phyloP scores from a whole-genome alignment of 768 basidiomycete species.

The Sarcodon aspratus region DNA sequence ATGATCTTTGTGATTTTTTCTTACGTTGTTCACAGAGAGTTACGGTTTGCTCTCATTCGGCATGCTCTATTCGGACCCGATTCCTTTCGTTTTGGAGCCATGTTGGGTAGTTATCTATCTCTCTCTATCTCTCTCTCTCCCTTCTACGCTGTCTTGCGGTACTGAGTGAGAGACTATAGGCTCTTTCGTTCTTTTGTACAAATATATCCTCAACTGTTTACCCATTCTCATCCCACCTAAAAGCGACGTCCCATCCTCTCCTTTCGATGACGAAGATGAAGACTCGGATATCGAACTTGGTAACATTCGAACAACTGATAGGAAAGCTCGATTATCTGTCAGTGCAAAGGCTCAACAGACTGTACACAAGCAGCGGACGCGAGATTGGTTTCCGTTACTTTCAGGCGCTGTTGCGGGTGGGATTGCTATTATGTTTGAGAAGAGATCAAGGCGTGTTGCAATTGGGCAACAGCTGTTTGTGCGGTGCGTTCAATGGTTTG shows the following conservation, averaged over 20 bases:
- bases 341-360: conserved; percentile 52
- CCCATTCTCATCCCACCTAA: conserved; percentile 43
- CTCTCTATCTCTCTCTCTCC: background rate
- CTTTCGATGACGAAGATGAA: conserved; percentile 9
- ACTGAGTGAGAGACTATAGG: conserved; percentile 26
- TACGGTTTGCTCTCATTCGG: conserved; percentile 54
- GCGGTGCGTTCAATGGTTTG: conserved; percentile 34
- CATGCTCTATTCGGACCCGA: conserved; percentile 81
- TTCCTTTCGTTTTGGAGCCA: conserved; percentile 74
- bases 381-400: conserved; percentile 68
- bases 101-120: conserved; percentile 51
- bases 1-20: background rate
- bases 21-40: conserved; percentile 32
- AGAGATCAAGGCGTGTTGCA: conserved; percentile 42
- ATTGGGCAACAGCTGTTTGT: conserved; percentile 89
- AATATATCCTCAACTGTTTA: conserved; percentile 65
- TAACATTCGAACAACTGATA: conserved; percentile 3
- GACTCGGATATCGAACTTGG: conserved; percentile 10
- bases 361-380: conserved; percentile 54
- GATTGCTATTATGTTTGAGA: conserved; percentile 70
- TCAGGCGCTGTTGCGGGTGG: conserved; percentile 72
- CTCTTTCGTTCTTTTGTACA: conserved; percentile 70
- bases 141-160: background rate
- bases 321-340: conserved; percentile 41
- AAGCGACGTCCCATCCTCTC: conserved; percentile 1